A percentile compares a stretch with the other conserved stretches of the same genome.
Evolutionary conservation across 2,329 filamentous ascomycete species (phyloP).

Genomic region (Didymella sp.): DNA sequence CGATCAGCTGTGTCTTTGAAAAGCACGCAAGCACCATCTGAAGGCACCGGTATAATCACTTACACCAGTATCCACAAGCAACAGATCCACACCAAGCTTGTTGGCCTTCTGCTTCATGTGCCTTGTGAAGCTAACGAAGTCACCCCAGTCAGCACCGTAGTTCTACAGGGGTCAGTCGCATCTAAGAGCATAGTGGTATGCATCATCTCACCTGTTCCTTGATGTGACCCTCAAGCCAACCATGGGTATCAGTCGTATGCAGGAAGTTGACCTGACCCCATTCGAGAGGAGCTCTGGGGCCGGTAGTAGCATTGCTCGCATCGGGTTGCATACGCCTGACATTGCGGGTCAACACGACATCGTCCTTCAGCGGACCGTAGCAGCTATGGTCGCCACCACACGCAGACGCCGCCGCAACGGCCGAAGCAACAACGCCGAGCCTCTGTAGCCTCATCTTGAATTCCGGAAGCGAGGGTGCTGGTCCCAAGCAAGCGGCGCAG

Average conservation of each 20-base stretch:
- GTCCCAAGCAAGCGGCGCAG: not conserved
- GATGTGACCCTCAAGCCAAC: constrained; percentile 67
- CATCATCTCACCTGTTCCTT: constrained; percentile 56
- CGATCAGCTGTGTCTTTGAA: constrained; percentile 1
- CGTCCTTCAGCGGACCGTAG: constrained; percentile 49
- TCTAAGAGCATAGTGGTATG: not conserved
- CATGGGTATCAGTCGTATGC: constrained; percentile 68
- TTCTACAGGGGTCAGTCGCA: constrained; percentile 47
- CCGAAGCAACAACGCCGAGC: constrained; percentile 18
- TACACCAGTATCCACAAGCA: constrained; percentile 66
- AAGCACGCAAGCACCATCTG: not conserved
- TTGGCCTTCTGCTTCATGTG: constrained; percentile 66
- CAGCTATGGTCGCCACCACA: constrained; percentile 48
- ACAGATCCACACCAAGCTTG: constrained; percentile 64
- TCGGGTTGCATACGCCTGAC: constrained; percentile 56
- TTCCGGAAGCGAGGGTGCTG: not conserved
- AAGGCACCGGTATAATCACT: too few species aligned
- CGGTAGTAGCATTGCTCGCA: constrained; percentile 49
- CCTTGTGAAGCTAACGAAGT: constrained; percentile 66
- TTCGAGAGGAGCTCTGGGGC: constrained; percentile 55
- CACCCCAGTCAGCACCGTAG: constrained; percentile 71
- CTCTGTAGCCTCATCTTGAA: constrained; percentile 22
- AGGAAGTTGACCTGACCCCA: constrained; percentile 73
- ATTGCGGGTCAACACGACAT: constrained; percentile 52
- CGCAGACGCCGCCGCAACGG: constrained; percentile 22